Evolutionary conservation across 78 protist species (phyloP), one percentile per base, ranked within the genome.

Genomic region (slime mould (Dictyostelium discoideum)): DNA sequence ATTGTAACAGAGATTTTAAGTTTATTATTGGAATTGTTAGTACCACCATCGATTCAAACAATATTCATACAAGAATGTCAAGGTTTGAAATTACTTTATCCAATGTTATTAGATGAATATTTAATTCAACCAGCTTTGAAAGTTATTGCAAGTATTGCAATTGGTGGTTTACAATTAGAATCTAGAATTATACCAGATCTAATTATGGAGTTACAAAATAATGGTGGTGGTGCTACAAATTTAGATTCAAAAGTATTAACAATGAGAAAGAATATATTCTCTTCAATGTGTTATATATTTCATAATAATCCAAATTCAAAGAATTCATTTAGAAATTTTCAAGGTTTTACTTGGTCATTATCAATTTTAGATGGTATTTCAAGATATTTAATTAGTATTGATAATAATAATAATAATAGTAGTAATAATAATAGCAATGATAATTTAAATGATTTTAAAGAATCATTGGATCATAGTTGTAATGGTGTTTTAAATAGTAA

Each of bases 341-440:
- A 86, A 54, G 96, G 96, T 16, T 93, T 93, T 11, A 93, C 82
- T 39, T 93, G 96, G 96, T 87, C 92, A 22, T 87, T 93, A 4
- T 86, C 96, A 9, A 80, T 93, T 39, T 86, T 93, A 26, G 92
- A 93, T 42, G 93, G 87, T 26, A 93, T 93, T n/a, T 73, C 92
- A 63, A 63, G 92, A 44, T 78, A 63, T 40, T 81, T 93, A 20
- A 74, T 26, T 46, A 54, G 8, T 20, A n/a, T 7, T 54, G 72
- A 72, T 54, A 9, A 54, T 50, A 46, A 24, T 69, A 48, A 24
- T 48, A 42, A 65, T 29, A 26, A 13, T 72, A n/a, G n/a, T n/a
- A n/a, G n/a, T n/a, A n/a, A 65, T 65, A n/a, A 18, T n/a, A 67
- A 22, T 67, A n/a, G 8, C 24, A n/a, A 67, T 67, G 8, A 13